Conservation (phyloP, 441 rosid species). For the Lepidium campestre region DNA sequence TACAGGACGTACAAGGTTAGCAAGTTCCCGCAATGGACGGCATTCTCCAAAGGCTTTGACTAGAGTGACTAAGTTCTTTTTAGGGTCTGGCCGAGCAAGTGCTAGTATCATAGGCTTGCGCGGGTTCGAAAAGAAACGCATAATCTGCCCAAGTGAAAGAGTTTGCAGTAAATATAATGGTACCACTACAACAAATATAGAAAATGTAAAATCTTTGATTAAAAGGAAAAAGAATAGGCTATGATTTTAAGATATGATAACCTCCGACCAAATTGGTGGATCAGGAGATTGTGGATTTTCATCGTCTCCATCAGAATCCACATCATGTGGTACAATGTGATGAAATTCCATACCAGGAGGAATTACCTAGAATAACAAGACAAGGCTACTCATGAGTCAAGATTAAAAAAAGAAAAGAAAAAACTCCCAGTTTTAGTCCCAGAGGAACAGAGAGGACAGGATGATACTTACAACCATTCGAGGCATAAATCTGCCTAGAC, state of each 20-base stretch:
- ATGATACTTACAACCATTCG: conserved; percentile 75
- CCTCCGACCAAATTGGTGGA: conserved; percentile 94
- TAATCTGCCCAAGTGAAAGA: conserved; percentile 50
- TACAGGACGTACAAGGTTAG: conserved; percentile 67
- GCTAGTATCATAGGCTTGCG: conserved; percentile 96
- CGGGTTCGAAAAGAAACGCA: conserved; percentile 90
- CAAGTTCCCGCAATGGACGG: conserved; percentile 75
- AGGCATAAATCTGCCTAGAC: conserved; percentile 89
- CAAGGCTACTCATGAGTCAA: neutral
- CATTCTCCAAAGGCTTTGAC: conserved; percentile 99
- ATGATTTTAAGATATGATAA: conserved; percentile 19
- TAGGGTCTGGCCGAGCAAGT: conserved; percentile 97
- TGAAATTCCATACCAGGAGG: conserved; percentile 99
- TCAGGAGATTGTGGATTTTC: conserved; percentile 65
- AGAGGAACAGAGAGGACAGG: neutral
- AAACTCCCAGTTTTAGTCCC: neutral
- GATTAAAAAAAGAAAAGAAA: neutral
- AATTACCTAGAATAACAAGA: conserved; percentile 46
- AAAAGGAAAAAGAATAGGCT: neutral
- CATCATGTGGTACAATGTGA: conserved; percentile 78
- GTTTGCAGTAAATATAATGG: conserved; percentile 10
- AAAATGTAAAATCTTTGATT: neutral
- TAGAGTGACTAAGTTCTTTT: conserved; percentile 88
- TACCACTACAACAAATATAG: neutral
- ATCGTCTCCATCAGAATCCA: conserved; percentile 73